A percentile compares a stretch with the other conserved stretches of the same genome.
Evolutionary conservation across 1,284 basidiomycete genomes (phyloP).

Genomic region (Apiotrichum montevideense): DNA sequence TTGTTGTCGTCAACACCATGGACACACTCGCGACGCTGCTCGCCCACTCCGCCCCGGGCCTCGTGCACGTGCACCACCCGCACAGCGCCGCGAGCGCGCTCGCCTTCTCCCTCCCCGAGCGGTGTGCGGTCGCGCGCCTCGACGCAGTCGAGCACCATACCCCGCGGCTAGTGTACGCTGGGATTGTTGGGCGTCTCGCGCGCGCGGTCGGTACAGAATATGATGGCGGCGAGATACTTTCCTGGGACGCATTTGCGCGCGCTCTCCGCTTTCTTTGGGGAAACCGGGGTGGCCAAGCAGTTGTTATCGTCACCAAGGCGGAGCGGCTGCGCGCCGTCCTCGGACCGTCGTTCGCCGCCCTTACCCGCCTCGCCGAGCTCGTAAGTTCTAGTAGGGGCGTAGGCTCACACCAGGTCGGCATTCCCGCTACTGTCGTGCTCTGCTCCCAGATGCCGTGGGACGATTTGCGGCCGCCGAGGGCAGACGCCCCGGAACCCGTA

Average conservation of each 20-base stretch:
- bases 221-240: conserved; percentile 50
- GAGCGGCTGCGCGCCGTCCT: conserved; percentile 61
- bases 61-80: conserved; percentile 65
- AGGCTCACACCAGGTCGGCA: conserved; percentile 28
- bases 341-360: conserved; percentile 61
- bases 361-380: conserved; percentile 66
- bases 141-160: conserved; percentile 64
- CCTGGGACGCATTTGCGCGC: conserved; percentile 62
- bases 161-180: conserved; percentile 61
- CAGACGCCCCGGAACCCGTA: conserved; percentile 68
- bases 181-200: conserved; percentile 52
- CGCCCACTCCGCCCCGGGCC: conserved; percentile 55
- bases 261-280: conserved; percentile 50
- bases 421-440: conserved; percentile 57
- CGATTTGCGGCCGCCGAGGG: conserved; percentile 61
- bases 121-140: conserved; percentile 47
- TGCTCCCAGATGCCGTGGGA: conserved; percentile 67
- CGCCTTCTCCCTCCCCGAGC: conserved; percentile 40
- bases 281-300: conserved; percentile 47
- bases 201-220: neutral
- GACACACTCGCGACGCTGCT: conserved; percentile 51
- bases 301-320: conserved; percentile 62
- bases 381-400: conserved; percentile 48
- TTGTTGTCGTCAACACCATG: conserved; percentile 5
- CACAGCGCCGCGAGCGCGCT: conserved; percentile 47